A percentile compares a stretch with the other conserved stretches of the same genome.
Evolutionary conservation across 139 green algal species (phyloP).

Genomic region (Deuterostichococcus epilithicus): DNA sequence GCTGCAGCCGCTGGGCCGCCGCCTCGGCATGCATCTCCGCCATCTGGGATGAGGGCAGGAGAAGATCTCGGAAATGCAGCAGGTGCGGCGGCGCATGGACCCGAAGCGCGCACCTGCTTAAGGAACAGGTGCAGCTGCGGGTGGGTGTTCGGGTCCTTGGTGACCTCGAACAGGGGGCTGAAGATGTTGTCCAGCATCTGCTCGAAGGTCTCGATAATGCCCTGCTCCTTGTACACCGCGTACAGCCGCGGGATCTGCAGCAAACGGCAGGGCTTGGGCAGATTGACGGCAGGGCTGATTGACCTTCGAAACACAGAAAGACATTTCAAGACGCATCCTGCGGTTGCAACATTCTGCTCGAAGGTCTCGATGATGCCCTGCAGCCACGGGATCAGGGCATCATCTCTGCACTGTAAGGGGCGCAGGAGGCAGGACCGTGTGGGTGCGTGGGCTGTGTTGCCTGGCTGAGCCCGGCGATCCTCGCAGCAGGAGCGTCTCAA

Average conservation of each 20-base stretch:
- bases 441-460: too few species aligned
- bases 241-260: slow-evolving; percentile 91
- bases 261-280: neutral
- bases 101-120: slow-evolving; percentile 59
- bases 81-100: too few species aligned
- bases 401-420: neutral
- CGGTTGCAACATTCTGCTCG: too few species aligned
- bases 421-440: too few species aligned
- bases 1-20: too few species aligned
- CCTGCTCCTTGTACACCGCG: slow-evolving; percentile 92
- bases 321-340: too few species aligned
- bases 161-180: slow-evolving; percentile 96
- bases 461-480: too few species aligned
- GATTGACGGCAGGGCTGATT: neutral
- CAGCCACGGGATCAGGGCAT: slow-evolving; percentile 81
- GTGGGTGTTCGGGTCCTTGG: slow-evolving; percentile 86
- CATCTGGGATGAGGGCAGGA: too few species aligned
- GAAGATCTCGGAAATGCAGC: too few species aligned
- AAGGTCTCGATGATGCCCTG: slow-evolving; percentile 74
- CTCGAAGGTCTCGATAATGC: slow-evolving; percentile 71
- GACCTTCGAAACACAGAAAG: too few species aligned
- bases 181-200: slow-evolving; percentile 99
- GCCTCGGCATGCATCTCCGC: too few species aligned
- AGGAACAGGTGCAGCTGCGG: slow-evolving; percentile 98
- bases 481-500: too few species aligned